Conservation (phyloP, 169 alveolate species). For the Babesia bovis region DNA sequence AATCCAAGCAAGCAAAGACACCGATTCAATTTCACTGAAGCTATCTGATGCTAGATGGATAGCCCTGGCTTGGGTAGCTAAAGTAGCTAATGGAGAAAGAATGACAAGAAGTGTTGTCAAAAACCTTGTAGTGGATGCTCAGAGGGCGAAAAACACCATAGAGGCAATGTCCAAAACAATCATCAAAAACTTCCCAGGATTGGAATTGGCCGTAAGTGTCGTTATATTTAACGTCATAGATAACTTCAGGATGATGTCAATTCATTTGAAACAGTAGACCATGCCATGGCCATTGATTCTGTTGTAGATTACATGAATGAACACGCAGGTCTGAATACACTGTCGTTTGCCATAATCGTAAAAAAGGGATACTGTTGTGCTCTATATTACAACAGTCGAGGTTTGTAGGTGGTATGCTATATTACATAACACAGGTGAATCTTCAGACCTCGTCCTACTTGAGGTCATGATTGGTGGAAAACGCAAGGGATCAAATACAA, state of each 20-base stretch:
- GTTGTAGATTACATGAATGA: constrained; percentile 28
- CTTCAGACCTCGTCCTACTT: constrained; percentile 37
- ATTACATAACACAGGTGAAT: constrained; percentile 21
- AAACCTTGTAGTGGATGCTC: constrained; percentile 27
- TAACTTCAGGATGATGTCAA: constrained; percentile 34
- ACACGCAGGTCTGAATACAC: constrained; percentile 7
- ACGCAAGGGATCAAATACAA: not conserved
- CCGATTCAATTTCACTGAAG: not conserved
- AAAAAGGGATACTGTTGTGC: constrained; percentile 24
- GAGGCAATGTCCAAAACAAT: constrained; percentile 23
- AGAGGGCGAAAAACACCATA: constrained; percentile 12
- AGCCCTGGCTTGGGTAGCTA: constrained; percentile 55
- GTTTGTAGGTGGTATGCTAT: not conserved
- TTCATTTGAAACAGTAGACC: constrained; percentile 50
- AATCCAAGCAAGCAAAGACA: constrained; percentile 32
- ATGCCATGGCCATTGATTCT: constrained; percentile 41
- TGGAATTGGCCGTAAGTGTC: constrained; percentile 44
- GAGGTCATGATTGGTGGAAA: constrained; percentile 19
- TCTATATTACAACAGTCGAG: constrained; percentile 47
- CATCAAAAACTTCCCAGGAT: constrained; percentile 53
- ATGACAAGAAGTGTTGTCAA: constrained; percentile 35
- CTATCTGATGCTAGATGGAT: constrained; percentile 49
- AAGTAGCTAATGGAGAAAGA: constrained; percentile 50
- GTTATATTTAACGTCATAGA: no score
- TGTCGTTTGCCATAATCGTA: constrained; percentile 29